Evolutionary conservation across 768 basidiomycete species (phyloP), one percentile per base, ranked within the genome.

Genomic region (Tremella mesenterica): DNA sequence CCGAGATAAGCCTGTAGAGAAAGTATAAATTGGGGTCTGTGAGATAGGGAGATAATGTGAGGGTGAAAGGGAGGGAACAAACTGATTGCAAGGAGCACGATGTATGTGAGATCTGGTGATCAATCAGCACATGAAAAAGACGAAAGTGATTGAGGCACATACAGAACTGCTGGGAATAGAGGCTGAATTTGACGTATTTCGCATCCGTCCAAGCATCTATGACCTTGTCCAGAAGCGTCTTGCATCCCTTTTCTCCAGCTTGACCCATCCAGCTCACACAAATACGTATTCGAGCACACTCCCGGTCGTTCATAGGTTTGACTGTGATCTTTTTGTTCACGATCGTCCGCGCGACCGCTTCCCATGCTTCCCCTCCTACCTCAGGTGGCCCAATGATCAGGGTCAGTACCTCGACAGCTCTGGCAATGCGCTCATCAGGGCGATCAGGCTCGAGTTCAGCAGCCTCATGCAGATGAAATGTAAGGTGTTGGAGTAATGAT

Each of bases 181-280:
- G 73, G 0, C 88, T 88, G 69, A 85, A 85, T 57, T 82, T 85
- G 64, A 95, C 78, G 63, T 90, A 85, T 43, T 85, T 85, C 1
- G 81, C 72, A 21, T 83, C 79, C 3, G 84, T 77, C 93, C 93
- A 97, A 0, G 78, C 67, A 4, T 81, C 80, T 6, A 86, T 65
- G 0, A 71, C 59, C 1, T 52, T 54, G 20, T 69, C 53, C n/a
- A 75, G 49, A 12, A 75, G 63, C 9, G 43, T n/a, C 44, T 39
- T 58, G 56, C 2, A 72, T 41, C 26, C 54, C 70, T 74, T 38
- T 6, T 13, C n/a, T 21, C n/a, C n/a, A n/a, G n/a, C n/a, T n/a
- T n/a, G n/a, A 81, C 64, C 87, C 88, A 91, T 55, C n/a, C n/a
- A n/a, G 82, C 82, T 0, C 83, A 78, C 53, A 86, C 82, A 27